phyloP scores from a whole-genome alignment of 1,139 yeast species.

The Arxiozyma telluris region DNA sequence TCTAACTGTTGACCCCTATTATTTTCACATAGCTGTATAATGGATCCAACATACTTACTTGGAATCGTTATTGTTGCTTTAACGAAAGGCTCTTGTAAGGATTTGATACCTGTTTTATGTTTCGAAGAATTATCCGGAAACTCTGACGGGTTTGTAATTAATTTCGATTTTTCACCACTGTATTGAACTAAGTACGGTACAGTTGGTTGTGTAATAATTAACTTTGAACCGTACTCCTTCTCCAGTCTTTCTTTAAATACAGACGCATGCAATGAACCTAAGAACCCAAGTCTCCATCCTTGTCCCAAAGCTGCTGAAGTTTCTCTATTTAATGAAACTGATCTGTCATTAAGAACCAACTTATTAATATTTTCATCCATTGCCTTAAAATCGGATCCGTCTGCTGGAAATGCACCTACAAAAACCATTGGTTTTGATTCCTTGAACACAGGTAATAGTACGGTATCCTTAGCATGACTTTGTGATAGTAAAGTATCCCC shows the following conservation, averaged over 20 bases:
- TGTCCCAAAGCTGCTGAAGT: conserved; percentile 92
- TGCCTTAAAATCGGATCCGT: conserved; percentile 80
- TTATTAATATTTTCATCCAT: conserved; percentile 87
- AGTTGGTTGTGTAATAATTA: conserved; percentile 91
- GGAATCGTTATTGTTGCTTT: conserved; percentile 90
- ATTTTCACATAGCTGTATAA: conserved; percentile 75
- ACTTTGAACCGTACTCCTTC: conserved; percentile 86
- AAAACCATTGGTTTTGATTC: conserved; percentile 98
- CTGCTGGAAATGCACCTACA: conserved; percentile 97
- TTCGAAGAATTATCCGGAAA: conserved; percentile 44
- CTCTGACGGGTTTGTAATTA: conserved; percentile 83
- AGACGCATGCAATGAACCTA: conserved; percentile 91
- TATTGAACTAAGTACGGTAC: conserved; percentile 78
- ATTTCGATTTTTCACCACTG: conserved; percentile 52
- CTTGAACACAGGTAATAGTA: conserved; percentile 87
- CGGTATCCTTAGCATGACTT: conserved; percentile 50
- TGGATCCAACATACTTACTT: conserved; percentile 76
- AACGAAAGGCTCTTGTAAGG: conserved; percentile 76
- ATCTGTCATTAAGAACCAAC: conserved; percentile 80
- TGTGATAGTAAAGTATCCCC: conserved; percentile 82
- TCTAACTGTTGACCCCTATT: conserved; percentile 80
- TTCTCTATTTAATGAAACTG: conserved; percentile 82
- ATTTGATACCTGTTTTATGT: conserved; percentile 4
- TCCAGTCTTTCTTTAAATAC: conserved; percentile 88
- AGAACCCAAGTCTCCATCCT: conserved; percentile 94